Evolutionary conservation across 495 filamentous ascomycete genomes (phyloP).

Genomic region (Achaetomiella virescens): DNA sequence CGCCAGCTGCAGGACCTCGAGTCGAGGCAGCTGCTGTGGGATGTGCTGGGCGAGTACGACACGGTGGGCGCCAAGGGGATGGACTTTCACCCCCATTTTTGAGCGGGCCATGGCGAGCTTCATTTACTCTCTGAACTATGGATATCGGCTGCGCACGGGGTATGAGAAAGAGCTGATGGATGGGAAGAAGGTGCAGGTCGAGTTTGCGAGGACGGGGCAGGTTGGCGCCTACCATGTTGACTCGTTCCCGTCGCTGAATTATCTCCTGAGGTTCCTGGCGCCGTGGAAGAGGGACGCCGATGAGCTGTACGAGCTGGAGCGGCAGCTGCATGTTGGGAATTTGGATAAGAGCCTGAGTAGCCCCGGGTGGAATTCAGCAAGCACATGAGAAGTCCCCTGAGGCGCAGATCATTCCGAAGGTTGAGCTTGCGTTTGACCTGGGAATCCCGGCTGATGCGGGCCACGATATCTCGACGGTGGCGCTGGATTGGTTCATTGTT

Average conservation of each 20-base stretch:
- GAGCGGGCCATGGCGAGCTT: conserved; percentile 12
- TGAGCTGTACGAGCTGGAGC: not conserved
- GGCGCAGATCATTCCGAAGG: not conserved
- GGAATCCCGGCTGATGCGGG: conserved; percentile 8
- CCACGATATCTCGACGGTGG: not conserved
- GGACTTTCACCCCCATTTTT: conserved; percentile 6
- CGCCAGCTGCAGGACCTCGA: conserved; percentile 18
- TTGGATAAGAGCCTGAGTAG: not conserved
- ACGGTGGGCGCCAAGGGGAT: not conserved
- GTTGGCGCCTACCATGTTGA: conserved; percentile 11
- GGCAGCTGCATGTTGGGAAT: conserved; percentile 3
- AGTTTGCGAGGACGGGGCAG: conserved; percentile 9
- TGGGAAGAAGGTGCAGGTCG: conserved; percentile 6
- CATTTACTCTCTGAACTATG: conserved; percentile 8
- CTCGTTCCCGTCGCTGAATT: conserved; percentile 3
- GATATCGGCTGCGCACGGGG: not conserved
- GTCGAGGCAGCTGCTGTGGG: conserved; percentile 11
- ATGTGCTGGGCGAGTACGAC: conserved; percentile 8
- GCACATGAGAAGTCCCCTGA: not conserved
- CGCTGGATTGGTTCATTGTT: not conserved
- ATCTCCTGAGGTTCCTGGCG: not conserved
- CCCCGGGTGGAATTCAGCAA: not conserved
- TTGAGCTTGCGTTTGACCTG: conserved; percentile 3
- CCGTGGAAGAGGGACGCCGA: conserved; percentile 7
- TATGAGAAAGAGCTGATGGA: conserved; percentile 3